These are phyloP conservation scores for Stygiomarasmius scandens DNA, from an alignment of 1,284 basidiomycete genomes.

Conservation along the genomic window DNA sequence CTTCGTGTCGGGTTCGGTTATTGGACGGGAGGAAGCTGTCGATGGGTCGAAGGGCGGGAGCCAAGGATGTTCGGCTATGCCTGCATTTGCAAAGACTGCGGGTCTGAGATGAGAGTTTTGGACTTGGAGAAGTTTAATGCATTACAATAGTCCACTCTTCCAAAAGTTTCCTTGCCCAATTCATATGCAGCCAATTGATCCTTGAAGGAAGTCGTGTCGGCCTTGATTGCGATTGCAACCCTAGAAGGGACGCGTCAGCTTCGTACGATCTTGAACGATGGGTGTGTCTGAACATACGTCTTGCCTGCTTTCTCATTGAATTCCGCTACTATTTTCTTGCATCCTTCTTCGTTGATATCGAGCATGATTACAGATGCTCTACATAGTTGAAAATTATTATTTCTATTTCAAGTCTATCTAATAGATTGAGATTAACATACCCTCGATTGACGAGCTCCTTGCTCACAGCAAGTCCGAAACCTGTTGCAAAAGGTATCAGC, in stretches of 20 bases:
- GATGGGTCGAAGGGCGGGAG: slow-evolving; percentile 20
- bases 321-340: slow-evolving; percentile 17
- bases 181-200: slow-evolving; percentile 22
- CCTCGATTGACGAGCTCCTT: slow-evolving; percentile 8
- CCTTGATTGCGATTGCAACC: slow-evolving; percentile 20
- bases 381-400: background rate
- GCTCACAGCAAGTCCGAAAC: slow-evolving; percentile 8
- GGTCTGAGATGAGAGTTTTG: background rate
- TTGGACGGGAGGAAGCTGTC: slow-evolving; percentile 15
- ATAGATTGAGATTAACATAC: too few relatives aligned
- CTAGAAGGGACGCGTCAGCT: slow-evolving; percentile 1
- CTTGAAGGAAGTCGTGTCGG: slow-evolving; percentile 22
- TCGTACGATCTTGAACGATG: background rate
- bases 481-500: background rate
- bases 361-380: slow-evolving; percentile 22
- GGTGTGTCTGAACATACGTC: slow-evolving; percentile 14
- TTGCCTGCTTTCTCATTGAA: slow-evolving; percentile 21
- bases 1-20: slow-evolving; percentile 17
- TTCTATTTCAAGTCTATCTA: background rate
- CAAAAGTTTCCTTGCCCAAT: slow-evolving; percentile 17
- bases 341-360: slow-evolving; percentile 15
- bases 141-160: slow-evolving; percentile 24
- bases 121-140: too few relatives aligned
- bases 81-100: slow-evolving; percentile 8
- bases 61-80: slow-evolving; percentile 22